Evolutionary conservation across 108 stramenopile species (phyloP).

Genomic region (Skeletonema menzelii): DNA sequence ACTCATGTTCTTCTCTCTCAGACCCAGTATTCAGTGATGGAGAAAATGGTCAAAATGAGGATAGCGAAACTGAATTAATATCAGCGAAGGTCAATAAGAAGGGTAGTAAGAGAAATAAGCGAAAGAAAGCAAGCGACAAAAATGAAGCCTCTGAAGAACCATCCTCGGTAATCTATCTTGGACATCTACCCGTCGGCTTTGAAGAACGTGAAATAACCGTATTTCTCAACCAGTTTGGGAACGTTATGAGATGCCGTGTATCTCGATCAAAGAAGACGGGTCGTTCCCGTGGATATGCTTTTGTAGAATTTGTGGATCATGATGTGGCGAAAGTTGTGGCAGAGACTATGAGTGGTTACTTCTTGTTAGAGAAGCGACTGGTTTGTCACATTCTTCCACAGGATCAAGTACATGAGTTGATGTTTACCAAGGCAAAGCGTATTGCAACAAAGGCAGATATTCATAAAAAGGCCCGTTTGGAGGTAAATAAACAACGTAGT

Average conservation of each 20-base stretch:
- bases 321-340: slow-evolving; percentile 93
- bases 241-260: slow-evolving; percentile 75
- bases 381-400: slow-evolving; percentile 87
- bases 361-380: slow-evolving; percentile 86
- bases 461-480: slow-evolving; percentile 40
- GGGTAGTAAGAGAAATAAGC: slow-evolving; percentile 28
- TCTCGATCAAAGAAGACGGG: slow-evolving; percentile 88
- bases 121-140: slow-evolving; percentile 14
- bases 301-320: slow-evolving; percentile 85
- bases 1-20: slow-evolving; percentile 1
- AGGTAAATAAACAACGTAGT: slow-evolving; percentile 49
- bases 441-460: slow-evolving; percentile 44
- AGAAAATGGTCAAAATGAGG: slow-evolving; percentile 37
- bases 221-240: slow-evolving; percentile 96
- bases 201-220: slow-evolving; percentile 88
- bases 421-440: slow-evolving; percentile 46
- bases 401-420: slow-evolving; percentile 55
- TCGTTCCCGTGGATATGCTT: slow-evolving; percentile 90
- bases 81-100: slow-evolving; percentile 42
- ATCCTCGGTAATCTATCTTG: slow-evolving; percentile 90
- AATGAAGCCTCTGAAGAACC: slow-evolving; percentile 24
- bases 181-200: slow-evolving; percentile 93
- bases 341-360: slow-evolving; percentile 95
- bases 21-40: slow-evolving; percentile 72
- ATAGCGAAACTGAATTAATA: slow-evolving; percentile 32